Base-by-base conservation (phyloP, 2,329 filamentous ascomycete species). In the Colletotrichum endophyticum region DNA sequence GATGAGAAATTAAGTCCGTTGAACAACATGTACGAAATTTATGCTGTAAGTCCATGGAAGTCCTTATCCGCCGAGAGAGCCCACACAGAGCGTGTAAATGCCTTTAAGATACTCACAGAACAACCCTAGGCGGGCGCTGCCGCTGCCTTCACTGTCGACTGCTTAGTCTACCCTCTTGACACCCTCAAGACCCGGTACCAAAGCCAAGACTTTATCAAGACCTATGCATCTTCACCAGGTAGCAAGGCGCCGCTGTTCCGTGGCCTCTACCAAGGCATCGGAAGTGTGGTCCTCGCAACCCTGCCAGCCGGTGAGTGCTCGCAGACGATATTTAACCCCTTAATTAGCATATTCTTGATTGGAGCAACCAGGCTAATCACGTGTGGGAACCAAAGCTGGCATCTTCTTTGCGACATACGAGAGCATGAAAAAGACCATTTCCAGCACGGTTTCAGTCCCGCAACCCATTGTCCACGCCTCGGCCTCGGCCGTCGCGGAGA, bases 321-420 rank as follows among this genome's bases (percentile, higher is more conserved):
- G 44, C 6, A n/a, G 9, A 12, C 25, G 34, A 64, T 11, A 30
- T 15, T 36, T 22, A 19, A 63, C 30, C 30, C 28, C 59, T 34
- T 53, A 22, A 25, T 53, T 53, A 8, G 44, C 44, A 53, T 13
- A 8, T 53, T 53, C n/a, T 36, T 7, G 34, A 22, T 28, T 16
- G 15, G 5, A 28, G 22, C 34, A 39, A 27, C 6, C n/a, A n/a
- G 11, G 34, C 62, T 64, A 25, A 44, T 27, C 62, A 64, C 34
- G 8, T 36, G 28, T 13, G 28, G 13, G 16, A 22, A 34, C n/a
- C 16, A 22, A 56, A 94, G 94, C 95, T 68, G 95, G 95, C 76
- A 89, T 95, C 13, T 98, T 98, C 87, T 98, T 98, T 85, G 96
- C 94, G 3, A 96, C 95, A 2, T 98, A 98, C 84, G 96, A 98